phyloP scores from a whole-genome alignment of 2,329 filamentous ascomycete genomes.

The Fusarium algeriense region DNA sequence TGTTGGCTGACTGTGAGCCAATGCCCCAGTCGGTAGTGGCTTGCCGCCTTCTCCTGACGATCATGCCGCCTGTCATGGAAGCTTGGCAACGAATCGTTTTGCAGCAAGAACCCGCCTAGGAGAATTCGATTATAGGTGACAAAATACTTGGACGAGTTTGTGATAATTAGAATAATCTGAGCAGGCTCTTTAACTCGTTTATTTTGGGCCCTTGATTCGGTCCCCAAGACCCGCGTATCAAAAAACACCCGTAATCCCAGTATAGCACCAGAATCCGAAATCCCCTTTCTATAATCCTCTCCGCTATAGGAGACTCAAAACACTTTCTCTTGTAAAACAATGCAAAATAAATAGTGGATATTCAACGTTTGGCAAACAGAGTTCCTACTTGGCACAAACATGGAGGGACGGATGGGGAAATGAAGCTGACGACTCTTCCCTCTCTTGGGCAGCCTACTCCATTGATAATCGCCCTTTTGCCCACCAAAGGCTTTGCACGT shows the following conservation, averaged over 20 bases:
- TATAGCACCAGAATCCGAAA: background rate
- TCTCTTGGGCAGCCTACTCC: conserved; percentile 8
- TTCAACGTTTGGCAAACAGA: background rate
- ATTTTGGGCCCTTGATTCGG: too few relatives aligned
- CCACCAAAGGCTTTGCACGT: conserved; percentile 23
- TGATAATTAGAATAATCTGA: too few relatives aligned
- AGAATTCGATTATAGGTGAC: too few relatives aligned
- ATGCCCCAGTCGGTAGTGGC: conserved; percentile 37
- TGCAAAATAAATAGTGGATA: background rate
- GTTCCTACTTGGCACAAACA: conserved; percentile 5
- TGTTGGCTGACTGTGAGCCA: conserved; percentile 25
- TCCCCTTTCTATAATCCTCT: conserved; percentile 18
- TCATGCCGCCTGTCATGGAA: conserved; percentile 30
- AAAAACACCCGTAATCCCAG: conserved; percentile 22
- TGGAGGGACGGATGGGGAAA: conserved; percentile 29
- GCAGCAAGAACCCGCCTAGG: conserved; percentile 2
- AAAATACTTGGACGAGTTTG: too few relatives aligned
- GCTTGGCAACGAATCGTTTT: conserved; percentile 35
- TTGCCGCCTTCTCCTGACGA: conserved; percentile 45
- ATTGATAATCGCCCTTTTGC: conserved; percentile 34
- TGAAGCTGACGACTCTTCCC: conserved; percentile 39
- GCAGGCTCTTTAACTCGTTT: too few relatives aligned
- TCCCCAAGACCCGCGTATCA: conserved; percentile 9
- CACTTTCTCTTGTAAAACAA: background rate
- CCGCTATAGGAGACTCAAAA: conserved; percentile 39